Base-by-base conservation (phyloP, 73 alveolate genomes). In the Tetrahymena malaccensis region DNA sequence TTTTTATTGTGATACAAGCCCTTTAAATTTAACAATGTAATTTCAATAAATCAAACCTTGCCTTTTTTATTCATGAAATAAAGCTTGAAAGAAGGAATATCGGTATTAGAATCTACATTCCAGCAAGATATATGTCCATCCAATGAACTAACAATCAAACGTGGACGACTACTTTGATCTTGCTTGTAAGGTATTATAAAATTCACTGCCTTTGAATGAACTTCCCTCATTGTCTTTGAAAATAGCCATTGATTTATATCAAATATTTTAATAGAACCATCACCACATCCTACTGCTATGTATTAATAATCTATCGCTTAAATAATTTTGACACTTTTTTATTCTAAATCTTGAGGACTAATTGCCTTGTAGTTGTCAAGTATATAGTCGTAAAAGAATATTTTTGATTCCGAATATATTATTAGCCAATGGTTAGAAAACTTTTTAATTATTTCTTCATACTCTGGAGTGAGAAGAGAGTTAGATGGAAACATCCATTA, bases 231-330 rank as follows among this genome's bases (percentile, higher is more conserved):
- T 19, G 96, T 94, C 33, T 94, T 94, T 25, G 93, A 85, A n/a
- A 94, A 44, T 31, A 22, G 44, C 93, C 93, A 85, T 22, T 40
- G 33, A 17, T 85, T 94, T 94, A 94, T 38, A 94, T 94, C 96
- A 83, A 94, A 85, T 33, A 94, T 94, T 55, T 94, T 94, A n/a
- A 94, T 70, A 70, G 89, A 70, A 6, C 89, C 95, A 55, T 94
- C 96, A 43, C 93, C 96, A 10, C 96, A 94, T 38, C 96, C 96
- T 84, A 94, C 50, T n/a, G 96, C 96, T 25, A 94, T 94, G 84
- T 94, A 94, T 84, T 94, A 33, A 35, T 94, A 94, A 33, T 94
- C 96, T 31, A 94, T 84, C 11, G 93, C 93, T 85, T 94, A 94
- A 44, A 94, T 85, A 84, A 94, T 85, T 94, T 84, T 94, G 10